These are phyloP conservation scores for Tetradesmus obliquus DNA, from an alignment of 139 green algal genomes.

Conservation along the genomic window DNA sequence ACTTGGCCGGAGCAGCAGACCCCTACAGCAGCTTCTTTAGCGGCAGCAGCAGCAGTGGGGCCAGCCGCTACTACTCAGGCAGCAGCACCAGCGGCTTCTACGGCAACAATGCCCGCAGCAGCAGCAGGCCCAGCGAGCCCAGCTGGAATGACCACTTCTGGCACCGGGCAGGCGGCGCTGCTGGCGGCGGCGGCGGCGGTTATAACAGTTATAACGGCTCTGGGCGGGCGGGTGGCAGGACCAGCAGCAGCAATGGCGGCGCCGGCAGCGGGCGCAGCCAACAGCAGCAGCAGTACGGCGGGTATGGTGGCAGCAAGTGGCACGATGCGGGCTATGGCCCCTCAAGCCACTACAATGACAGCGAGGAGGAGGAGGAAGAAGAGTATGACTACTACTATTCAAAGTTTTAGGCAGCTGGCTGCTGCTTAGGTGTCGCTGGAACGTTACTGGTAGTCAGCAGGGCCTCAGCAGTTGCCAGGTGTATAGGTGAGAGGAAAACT, in stretches of 20 bases:
- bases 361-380: conserved; percentile 6
- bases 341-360: neutral
- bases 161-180: neutral
- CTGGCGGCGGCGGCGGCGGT: no score
- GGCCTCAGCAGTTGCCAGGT: no score
- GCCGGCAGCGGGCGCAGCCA: neutral
- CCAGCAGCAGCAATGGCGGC: neutral
- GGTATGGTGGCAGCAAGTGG: conserved; percentile 20
- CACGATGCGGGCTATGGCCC: neutral
- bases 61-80: neutral
- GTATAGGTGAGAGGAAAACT: no score
- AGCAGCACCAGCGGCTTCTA: neutral
- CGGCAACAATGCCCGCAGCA: neutral
- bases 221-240: neutral
- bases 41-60: neutral
- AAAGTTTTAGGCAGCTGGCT: conserved; percentile 11
- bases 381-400: conserved; percentile 33
- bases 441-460: no score
- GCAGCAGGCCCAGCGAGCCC: neutral
- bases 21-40: neutral
- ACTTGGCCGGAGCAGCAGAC: neutral
- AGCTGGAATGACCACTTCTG: neutral
- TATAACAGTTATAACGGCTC: neutral
- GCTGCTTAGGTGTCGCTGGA: no score
- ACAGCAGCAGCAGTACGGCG: neutral